Evolutionary conservation across 1,139 yeast species (phyloP), one percentile per base, ranked within the genome.

Genomic region (Geotrichum reessii): DNA sequence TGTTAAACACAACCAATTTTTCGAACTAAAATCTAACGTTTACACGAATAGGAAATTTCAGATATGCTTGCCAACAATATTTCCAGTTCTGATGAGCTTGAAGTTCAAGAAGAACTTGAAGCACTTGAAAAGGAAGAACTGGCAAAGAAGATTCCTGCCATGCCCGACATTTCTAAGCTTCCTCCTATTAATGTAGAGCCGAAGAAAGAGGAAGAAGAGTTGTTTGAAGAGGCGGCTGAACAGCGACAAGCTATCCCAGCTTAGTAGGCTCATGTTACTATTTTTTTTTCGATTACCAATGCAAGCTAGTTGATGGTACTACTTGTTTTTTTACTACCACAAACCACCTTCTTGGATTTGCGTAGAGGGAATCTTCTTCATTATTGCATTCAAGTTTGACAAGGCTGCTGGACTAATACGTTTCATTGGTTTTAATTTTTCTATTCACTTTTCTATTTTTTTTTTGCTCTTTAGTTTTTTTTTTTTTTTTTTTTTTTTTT

Each of bases 31-130:
- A 9, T 12, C 25, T 37, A 14, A 47, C 21, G 27, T 17, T 19
- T 19, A 11, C 40, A 25, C 37, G 14, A 11, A 47, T 49, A 56
- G 63, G 83, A 81, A 63, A 71, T 81, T 31, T 73, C 78, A 56
- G 77, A 74, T n/a, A 68, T 78, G 71, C 72, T 81, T 48, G 76
- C 80, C 11, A 68, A 71, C 24, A 65, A 69, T 21, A 76, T 86
- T 66, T 78, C 84, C 22, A 76, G 79, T 59, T 70, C 78, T 14
- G 86, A 85, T 59, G 91, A 86, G 67, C 73, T 72, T 25, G 92
- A 85, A 63, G 86, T 86, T 11, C 89, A 85, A 63, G 83, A 78
- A 55, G 92, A 86, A 64, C 74, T 85, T 56, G 81, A 75, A 56
- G 73, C 72, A 17, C 64, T 85, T 65, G 83, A 83, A 63, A 63